Evolutionary conservation across 2,329 filamentous ascomycete species (phyloP).

Genomic region (Emmonsiellopsis sp.): DNA sequence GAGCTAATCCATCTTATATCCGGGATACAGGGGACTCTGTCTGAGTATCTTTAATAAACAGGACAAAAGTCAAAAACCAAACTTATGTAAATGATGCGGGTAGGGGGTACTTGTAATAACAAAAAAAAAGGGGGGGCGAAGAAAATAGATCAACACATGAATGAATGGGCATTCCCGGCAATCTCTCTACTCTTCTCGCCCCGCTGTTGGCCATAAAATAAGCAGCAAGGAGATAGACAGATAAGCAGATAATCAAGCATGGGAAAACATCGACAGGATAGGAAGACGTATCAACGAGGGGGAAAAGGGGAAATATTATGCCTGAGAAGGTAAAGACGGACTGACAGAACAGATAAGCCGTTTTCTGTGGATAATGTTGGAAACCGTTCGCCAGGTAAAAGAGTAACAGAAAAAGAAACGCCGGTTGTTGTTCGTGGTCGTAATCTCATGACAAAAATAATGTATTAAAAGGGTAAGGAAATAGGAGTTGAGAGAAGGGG

Average conservation of each 20-base stretch:
- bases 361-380: not conserved
- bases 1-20: not conserved
- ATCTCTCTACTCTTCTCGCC: no score
- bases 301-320: not conserved
- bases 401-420: slow-evolving; percentile 2
- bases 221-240: no score
- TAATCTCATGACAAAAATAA: slow-evolving; percentile 2
- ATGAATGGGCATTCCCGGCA: not conserved
- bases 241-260: no score
- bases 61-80: no score
- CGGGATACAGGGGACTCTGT: no score
- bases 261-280: not conserved
- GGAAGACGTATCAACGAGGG: not conserved
- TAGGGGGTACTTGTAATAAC: not conserved
- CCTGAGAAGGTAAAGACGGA: not conserved
- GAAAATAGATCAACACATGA: slow-evolving; percentile 4
- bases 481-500: not conserved
- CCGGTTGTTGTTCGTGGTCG: not conserved
- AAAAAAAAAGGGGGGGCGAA: not conserved
- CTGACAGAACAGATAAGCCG: no score
- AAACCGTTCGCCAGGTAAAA: slow-evolving; percentile 9
- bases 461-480: not conserved
- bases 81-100: not conserved
- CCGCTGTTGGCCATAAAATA: no score
- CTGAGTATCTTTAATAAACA: no score